Base-by-base conservation (phyloP, 2,329 filamentous ascomycete genomes). In the Colletotrichum aenigma region DNA sequence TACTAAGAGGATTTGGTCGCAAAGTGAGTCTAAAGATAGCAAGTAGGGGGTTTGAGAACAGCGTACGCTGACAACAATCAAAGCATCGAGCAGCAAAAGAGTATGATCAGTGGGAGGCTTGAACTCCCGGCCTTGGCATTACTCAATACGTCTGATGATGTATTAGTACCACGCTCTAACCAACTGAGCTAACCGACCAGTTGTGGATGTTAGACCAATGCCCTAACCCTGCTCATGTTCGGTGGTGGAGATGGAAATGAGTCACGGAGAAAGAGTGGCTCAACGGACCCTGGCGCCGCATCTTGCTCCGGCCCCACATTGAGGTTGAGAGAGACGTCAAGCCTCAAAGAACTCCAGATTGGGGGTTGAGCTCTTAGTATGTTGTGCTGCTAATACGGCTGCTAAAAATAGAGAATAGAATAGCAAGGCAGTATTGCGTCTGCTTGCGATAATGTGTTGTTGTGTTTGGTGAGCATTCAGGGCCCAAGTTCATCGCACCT, bases 151-250 rank as follows among this genome's bases (percentile, higher is more conserved):
- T 52, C n/a, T 7, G 32, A 24, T 75, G 28, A 73, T 43, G 65
- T 75, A 75, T 75, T 75, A 75, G 73, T 75, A 75, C 73, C 73
- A 75, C 73, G 73, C 73, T 75, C 73, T 75, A 75, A 73, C 73
- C 73, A 75, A 73, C 73, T 75, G 70, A 75, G 73, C 73, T 75
- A 75, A 75, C 73, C 73, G 70, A 75, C 73, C 70, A 30, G 26
- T 55, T 15, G 21, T 26, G 56, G 21, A 30, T 73, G 7, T 7
- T 61, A 12, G 0, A 0, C 1, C 3, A 1, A 5, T 1, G 34
- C 26, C 13, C 7, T 7, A 18, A 15, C 43, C 43, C 32, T 38
- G 28, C 16, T 26, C 5, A 16, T 15, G 3, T 21, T 69, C 18
- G 64, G 56, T 48, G n/a, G 64, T 28, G 7, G 16, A 12, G n/a